These are phyloP conservation scores for Pisolithus thermaeus DNA, from an alignment of 1,284 basidiomycete genomes.

Conservation along the genomic window DNA sequence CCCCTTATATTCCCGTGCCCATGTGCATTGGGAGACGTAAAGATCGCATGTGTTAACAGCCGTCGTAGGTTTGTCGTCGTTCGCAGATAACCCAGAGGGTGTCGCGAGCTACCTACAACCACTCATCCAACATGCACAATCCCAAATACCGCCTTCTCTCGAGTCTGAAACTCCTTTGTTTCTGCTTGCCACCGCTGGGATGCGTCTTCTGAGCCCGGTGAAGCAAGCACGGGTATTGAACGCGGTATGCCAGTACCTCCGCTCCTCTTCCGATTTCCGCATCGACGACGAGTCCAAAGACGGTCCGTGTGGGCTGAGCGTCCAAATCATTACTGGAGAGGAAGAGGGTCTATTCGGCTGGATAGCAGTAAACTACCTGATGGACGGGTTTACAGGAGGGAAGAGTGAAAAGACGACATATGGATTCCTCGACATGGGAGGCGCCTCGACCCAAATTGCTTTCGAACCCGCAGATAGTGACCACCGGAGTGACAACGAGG, in stretches of 20 bases:
- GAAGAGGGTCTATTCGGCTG: conserved; percentile 98
- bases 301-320: conserved; percentile 83
- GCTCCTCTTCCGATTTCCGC: conserved; percentile 67
- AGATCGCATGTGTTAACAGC: not conserved
- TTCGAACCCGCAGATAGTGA: conserved; percentile 74
- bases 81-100: conserved; percentile 62
- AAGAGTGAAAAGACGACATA: conserved; percentile 72
- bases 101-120: conserved; percentile 78
- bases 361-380: conserved; percentile 98
- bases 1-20: not conserved
- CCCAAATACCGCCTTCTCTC: conserved; percentile 81
- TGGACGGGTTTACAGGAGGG: conserved; percentile 87
- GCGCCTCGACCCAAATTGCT: conserved; percentile 97
- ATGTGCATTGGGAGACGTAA: not conserved
- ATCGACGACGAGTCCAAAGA: conserved; percentile 56
- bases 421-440: conserved; percentile 99
- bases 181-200: conserved; percentile 94
- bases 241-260: conserved; percentile 76
- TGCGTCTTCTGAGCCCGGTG: conserved; percentile 77
- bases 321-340: conserved; percentile 95
- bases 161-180: conserved; percentile 86
- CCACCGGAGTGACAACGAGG: conserved; percentile 35
- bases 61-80: conserved; percentile 83
- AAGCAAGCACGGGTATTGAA: conserved; percentile 71
- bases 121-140: conserved; percentile 77